phyloP scores from a whole-genome alignment of 1,139 yeast species.

The Kodamaea ohmeri region DNA sequence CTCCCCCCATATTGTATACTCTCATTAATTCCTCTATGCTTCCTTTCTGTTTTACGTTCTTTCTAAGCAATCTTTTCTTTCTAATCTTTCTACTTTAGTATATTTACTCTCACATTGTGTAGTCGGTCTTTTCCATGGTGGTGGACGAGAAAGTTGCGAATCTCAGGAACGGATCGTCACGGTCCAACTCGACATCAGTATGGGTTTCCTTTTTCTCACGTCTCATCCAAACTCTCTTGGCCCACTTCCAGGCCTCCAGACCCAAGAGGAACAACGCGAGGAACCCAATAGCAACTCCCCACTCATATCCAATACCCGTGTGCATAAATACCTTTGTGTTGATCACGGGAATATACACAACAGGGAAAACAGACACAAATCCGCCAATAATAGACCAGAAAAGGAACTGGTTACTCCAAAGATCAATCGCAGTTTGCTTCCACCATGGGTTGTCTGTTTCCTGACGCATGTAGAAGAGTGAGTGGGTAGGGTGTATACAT shows the following conservation, averaged over 20 bases:
- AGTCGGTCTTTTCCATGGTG: slow-evolving; percentile 20
- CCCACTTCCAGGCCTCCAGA: slow-evolving; percentile 28
- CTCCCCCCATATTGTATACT: too few species aligned
- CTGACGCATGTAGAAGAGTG: slow-evolving; percentile 27
- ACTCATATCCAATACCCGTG: slow-evolving; percentile 26
- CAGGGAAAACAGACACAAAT: slow-evolving; percentile 26
- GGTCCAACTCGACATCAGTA: slow-evolving; percentile 29
- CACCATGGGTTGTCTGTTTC: slow-evolving; percentile 28
- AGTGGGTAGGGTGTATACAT: slow-evolving; percentile 25
- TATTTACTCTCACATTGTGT: too few species aligned
- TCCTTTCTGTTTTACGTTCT: too few species aligned
- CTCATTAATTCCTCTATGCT: too few species aligned
- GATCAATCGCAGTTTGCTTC: slow-evolving; percentile 25
- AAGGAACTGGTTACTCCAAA: slow-evolving; percentile 26
- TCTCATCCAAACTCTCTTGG: slow-evolving; percentile 22
- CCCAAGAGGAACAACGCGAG: slow-evolving; percentile 22
- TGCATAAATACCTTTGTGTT: slow-evolving; percentile 29
- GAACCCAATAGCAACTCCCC: slow-evolving; percentile 28
- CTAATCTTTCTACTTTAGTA: too few species aligned
- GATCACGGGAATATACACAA: slow-evolving; percentile 29
- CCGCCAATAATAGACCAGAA: slow-evolving; percentile 28
- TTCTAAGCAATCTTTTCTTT: too few species aligned
- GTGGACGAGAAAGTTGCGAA: slow-evolving; percentile 27
- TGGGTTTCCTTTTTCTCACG: slow-evolving; percentile 19
- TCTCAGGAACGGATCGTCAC: slow-evolving; percentile 26